These are phyloP conservation scores for Debaryomyces psychrophilus DNA, from an alignment of 1,139 yeast species.

Conservation along the genomic window DNA sequence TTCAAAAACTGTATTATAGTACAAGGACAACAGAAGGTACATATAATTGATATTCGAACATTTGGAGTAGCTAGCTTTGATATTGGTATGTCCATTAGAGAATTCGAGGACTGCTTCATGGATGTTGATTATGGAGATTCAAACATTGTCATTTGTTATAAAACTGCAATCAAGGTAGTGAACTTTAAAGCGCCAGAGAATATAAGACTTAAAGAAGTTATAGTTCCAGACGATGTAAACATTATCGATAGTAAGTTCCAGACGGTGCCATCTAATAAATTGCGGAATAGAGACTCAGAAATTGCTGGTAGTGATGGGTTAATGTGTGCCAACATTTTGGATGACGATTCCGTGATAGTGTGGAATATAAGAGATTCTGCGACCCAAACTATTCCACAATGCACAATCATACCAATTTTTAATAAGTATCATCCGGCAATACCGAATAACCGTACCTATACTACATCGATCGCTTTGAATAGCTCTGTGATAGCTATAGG, in stretches of 20 bases:
- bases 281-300: conserved; percentile 18
- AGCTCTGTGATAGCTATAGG: conserved; percentile 58
- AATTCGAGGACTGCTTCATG: conserved; percentile 17
- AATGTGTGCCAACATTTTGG: conserved; percentile 37
- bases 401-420: conserved; percentile 24
- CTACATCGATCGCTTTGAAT: conserved; percentile 40
- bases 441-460: conserved; percentile 15
- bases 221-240: conserved; percentile 19
- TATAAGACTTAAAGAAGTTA: conserved; percentile 14
- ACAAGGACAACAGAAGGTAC: conserved; percentile 22
- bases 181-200: conserved; percentile 21
- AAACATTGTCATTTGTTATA: conserved; percentile 37
- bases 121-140: conserved; percentile 60
- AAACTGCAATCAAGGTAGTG: conserved; percentile 28
- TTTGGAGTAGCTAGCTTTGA: conserved; percentile 17
- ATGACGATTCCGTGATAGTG: conserved; percentile 42
- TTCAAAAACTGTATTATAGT: conserved; percentile 32
- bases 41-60: conserved; percentile 26
- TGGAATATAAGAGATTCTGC: conserved; percentile 41
- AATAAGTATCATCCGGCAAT: conserved; percentile 20
- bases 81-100: conserved; percentile 18
- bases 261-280: conserved; percentile 13
- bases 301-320: conserved; percentile 45
- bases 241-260: conserved; percentile 27
- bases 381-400: conserved; percentile 23